Conservation (phyloP, 768 basidiomycete species). For the Crassisporium funariophilum region DNA sequence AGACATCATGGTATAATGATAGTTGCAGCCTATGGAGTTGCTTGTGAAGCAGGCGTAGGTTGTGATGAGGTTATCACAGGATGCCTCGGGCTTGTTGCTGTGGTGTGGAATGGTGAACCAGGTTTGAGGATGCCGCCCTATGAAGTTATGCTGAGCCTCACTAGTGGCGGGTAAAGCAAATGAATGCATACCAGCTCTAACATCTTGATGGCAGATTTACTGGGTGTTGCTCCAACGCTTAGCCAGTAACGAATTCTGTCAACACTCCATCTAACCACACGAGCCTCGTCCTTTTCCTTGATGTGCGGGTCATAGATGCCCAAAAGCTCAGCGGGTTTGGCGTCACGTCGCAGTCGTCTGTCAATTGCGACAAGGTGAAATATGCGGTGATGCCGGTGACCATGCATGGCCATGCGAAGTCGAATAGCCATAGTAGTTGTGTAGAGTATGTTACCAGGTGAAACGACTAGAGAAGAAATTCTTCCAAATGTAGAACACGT, state of each 20-base stretch:
- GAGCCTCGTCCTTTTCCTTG: conserved; percentile 51
- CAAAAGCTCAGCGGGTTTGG: conserved; percentile 83
- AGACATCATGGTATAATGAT: no score
- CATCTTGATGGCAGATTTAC: conserved; percentile 72
- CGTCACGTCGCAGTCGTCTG: conserved; percentile 71
- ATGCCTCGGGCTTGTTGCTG: conserved; percentile 22
- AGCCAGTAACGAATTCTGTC: conserved; percentile 92
- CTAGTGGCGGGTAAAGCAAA: background rate
- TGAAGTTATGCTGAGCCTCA: conserved; percentile 1
- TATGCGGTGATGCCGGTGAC: conserved; percentile 68
- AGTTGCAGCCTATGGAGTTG: background rate
- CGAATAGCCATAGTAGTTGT: conserved; percentile 70
- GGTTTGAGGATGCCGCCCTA: conserved; percentile 67
- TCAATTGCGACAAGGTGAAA: conserved; percentile 88
- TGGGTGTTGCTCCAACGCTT: conserved; percentile 80
- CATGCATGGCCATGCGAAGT: conserved; percentile 84
- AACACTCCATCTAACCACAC: conserved; percentile 87
- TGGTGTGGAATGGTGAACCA: conserved; percentile 56
- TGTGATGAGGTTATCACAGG: conserved; percentile 11
- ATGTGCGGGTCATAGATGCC: conserved; percentile 82
- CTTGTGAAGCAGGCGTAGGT: background rate
- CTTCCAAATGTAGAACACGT: conserved; percentile 20
- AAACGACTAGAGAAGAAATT: background rate
- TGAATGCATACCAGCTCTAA: conserved; percentile 69
- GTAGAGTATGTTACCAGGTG: background rate